phyloP scores from a whole-genome alignment of 2,329 filamentous ascomycete genomes.

The Chaetomium sp. region DNA sequence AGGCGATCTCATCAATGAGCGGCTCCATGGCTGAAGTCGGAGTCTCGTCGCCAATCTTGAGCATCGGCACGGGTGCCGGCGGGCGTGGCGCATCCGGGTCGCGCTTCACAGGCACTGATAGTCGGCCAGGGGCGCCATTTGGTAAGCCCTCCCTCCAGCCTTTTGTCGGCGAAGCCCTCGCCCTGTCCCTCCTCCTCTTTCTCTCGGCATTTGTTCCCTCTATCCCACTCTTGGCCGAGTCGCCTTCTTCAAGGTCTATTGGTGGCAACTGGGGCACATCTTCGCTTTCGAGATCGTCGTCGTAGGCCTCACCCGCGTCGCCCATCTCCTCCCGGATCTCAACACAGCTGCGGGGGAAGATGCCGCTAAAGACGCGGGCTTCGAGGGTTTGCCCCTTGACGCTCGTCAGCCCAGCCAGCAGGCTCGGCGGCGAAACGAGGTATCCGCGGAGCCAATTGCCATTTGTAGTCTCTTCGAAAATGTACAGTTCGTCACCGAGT shows the following conservation, averaged over 20 bases:
- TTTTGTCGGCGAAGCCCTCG: conserved; percentile 29
- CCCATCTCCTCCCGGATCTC: conserved; percentile 91
- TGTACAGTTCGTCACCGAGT: conserved; percentile 97
- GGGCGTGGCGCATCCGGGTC: conserved; percentile 74
- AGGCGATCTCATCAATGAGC: conserved; percentile 95
- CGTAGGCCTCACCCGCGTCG: conserved; percentile 62
- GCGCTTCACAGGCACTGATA: conserved; percentile 55
- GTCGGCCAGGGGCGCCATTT: conserved; percentile 46
- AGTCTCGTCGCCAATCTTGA: conserved; percentile 97
- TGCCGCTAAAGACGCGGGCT: conserved; percentile 95
- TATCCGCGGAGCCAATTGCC: conserved; percentile 95
- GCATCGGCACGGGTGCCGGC: conserved; percentile 90
- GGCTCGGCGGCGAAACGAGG: conserved; percentile 87
- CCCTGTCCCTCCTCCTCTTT: conserved; percentile 42
- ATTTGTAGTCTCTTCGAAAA: conserved; percentile 93
- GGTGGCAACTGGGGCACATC: conserved; percentile 38
- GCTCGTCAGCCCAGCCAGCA: conserved; percentile 88
- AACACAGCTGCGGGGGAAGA: conserved; percentile 93
- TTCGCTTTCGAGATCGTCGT: conserved; percentile 47
- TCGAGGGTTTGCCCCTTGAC: conserved; percentile 91
- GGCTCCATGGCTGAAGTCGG: conserved; percentile 87
- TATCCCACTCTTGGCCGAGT: conserved; percentile 59
- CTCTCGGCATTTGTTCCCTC: conserved; percentile 40
- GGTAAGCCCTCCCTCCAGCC: conserved; percentile 36
- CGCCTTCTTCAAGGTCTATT: conserved; percentile 41